Evolutionary conservation across 2,329 filamentous ascomycete species (phyloP).

Genomic region (Daldinia sp.): DNA sequence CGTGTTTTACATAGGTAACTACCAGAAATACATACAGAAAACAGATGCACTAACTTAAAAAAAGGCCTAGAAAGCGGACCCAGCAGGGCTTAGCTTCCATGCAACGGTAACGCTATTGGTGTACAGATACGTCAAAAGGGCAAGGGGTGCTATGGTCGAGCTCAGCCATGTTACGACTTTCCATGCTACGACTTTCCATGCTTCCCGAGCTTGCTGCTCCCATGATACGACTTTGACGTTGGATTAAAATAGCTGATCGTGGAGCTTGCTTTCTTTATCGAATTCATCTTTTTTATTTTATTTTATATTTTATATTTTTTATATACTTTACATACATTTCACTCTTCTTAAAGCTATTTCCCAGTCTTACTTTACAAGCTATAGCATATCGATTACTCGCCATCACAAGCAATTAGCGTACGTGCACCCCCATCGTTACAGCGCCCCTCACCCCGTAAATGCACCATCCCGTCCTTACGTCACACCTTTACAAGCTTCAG

Average conservation of each 20-base stretch:
- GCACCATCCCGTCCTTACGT: constrained; percentile 25
- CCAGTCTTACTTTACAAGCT: not conserved
- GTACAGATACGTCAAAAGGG: not conserved
- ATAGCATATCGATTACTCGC: not conserved
- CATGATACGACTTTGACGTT: constrained; percentile 6
- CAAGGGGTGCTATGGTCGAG: not conserved
- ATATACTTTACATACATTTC: not conserved
- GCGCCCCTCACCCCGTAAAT: not conserved
- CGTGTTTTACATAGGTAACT: not conserved
- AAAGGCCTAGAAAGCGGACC: not conserved
- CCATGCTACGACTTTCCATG: too few species aligned
- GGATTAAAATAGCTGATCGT: constrained; percentile 6
- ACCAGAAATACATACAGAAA: too few species aligned
- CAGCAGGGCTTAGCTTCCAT: constrained; percentile 27
- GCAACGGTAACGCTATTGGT: constrained; percentile 11
- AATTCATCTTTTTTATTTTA: not conserved
- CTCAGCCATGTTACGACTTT: too few species aligned
- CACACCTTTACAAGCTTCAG: constrained; percentile 21
- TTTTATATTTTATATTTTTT: not conserved
- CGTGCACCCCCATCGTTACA: not conserved
- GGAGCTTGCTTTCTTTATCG: too few species aligned
- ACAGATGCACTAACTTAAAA: not conserved
- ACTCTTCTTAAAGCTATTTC: not conserved
- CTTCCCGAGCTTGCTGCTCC: constrained; percentile 8
- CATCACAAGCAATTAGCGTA: not conserved